phyloP scores from a whole-genome alignment of 495 filamentous ascomycete species.

The Penicillium diatomitis region DNA sequence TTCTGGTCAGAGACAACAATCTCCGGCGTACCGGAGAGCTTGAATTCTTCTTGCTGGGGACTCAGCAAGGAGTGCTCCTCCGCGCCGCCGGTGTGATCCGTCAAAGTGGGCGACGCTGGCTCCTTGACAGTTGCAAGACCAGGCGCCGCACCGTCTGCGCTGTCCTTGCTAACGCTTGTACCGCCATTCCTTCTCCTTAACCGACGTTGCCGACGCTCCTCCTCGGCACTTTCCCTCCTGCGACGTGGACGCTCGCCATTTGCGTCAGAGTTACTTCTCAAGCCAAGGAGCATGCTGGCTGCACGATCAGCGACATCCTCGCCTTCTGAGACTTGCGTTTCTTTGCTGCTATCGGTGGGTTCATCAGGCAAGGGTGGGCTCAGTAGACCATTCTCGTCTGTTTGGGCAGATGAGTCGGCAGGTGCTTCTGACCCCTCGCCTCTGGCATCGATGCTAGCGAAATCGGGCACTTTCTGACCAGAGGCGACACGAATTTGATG shows the following conservation, averaged over 20 bases:
- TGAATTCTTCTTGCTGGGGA: conserved; percentile 18
- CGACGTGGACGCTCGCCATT: conserved; percentile 50
- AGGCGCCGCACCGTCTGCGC: conserved; percentile 24
- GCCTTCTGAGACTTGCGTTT: conserved; percentile 42
- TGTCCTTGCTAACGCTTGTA: conserved; percentile 38
- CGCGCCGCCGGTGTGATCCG: conserved; percentile 14
- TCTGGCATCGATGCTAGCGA: conserved; percentile 36
- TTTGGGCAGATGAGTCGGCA: conserved; percentile 16
- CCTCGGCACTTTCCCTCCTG: conserved; percentile 58
- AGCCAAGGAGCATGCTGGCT: conserved; percentile 69
- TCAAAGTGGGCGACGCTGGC: conserved; percentile 20
- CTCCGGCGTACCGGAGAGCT: conserved; percentile 21
- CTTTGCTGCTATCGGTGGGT: conserved; percentile 30
- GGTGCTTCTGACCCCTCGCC: conserved; percentile 16
- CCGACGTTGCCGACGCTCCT: conserved; percentile 54
- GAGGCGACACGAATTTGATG: conserved; percentile 87
- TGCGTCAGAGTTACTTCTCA: conserved; percentile 55
- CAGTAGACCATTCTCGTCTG: conserved; percentile 26
- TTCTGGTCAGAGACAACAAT: conserved; percentile 35
- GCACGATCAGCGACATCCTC: conserved; percentile 79
- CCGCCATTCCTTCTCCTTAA: conserved; percentile 47
- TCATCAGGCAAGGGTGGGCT: conserved; percentile 30
- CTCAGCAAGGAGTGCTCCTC: conserved; percentile 21
- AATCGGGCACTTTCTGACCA: conserved; percentile 73
- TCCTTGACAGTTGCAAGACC: conserved; percentile 27